Conservation (phyloP, 2,329 filamentous ascomycete species). For the Venturia aucupariae region DNA sequence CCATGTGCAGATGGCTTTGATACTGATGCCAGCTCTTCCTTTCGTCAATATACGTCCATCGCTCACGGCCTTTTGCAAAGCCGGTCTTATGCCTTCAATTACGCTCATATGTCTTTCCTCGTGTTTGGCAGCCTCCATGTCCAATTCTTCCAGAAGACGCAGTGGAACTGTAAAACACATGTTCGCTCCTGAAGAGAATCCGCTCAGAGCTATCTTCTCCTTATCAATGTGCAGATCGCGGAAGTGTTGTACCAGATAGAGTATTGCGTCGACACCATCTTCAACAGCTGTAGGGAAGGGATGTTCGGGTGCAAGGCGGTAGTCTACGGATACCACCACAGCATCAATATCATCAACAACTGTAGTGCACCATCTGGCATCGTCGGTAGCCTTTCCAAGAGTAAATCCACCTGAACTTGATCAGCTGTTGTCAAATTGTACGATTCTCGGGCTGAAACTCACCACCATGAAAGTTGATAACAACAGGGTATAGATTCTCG, state of each 20-base stretch:
- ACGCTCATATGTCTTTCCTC: slow-evolving; percentile 15
- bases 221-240: slow-evolving; percentile 48
- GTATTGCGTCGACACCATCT: slow-evolving; percentile 52
- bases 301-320: slow-evolving; percentile 51
- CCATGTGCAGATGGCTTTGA: slow-evolving; percentile 51
- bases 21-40: slow-evolving; percentile 32
- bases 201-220: slow-evolving; percentile 48
- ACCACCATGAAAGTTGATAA: slow-evolving; percentile 17
- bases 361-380: slow-evolving; percentile 49
- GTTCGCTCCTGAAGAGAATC: slow-evolving; percentile 56
- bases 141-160: slow-evolving; percentile 42
- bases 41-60: slow-evolving; percentile 21
- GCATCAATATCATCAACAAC: slow-evolving; percentile 48
- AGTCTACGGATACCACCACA: slow-evolving; percentile 52
- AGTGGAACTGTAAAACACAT: slow-evolving; percentile 53
- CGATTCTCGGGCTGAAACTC: not conserved
- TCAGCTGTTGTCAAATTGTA: slow-evolving; percentile 13
- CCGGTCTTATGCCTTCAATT: slow-evolving; percentile 19
- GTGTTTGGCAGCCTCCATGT: slow-evolving; percentile 19
- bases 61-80: slow-evolving; percentile 27
- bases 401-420: slow-evolving; percentile 46
- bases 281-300: slow-evolving; percentile 56
- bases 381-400: slow-evolving; percentile 49
- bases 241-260: slow-evolving; percentile 49
- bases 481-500: slow-evolving; percentile 10